Conservation (phyloP, 805 yeast species). For the Candida sphagnicola region DNA sequence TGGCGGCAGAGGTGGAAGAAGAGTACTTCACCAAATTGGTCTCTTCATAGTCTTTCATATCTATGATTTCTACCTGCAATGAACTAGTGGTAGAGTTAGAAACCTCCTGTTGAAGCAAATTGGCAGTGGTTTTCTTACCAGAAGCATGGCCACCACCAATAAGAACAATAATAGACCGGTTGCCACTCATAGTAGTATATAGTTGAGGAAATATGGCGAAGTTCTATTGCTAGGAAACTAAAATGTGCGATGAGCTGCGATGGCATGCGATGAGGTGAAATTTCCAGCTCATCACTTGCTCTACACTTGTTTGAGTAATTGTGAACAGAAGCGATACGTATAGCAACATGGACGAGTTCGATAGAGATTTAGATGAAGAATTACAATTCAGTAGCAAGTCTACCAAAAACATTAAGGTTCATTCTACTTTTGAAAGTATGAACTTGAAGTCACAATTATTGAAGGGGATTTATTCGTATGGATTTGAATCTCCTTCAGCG, state of each 20-base stretch:
- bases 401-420: constrained; percentile 54
- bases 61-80: constrained; percentile 31
- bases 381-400: constrained; percentile 39
- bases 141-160: constrained; percentile 64
- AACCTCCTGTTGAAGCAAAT: constrained; percentile 29
- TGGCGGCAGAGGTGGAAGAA: constrained; percentile 23
- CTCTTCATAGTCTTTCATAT: constrained; percentile 40
- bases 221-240: too few relatives aligned
- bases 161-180: constrained; percentile 33
- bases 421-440: constrained; percentile 44
- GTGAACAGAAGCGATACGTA: neutral
- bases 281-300: neutral
- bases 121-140: constrained; percentile 44
- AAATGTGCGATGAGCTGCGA: neutral
- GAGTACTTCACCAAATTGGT: constrained; percentile 19
- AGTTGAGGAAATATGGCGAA: too few relatives aligned
- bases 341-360: constrained; percentile 44
- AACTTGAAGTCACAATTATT: constrained; percentile 34
- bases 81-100: constrained; percentile 3
- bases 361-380: constrained; percentile 55
- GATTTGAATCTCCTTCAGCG: constrained; percentile 95
- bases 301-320: too few relatives aligned
- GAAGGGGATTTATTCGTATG: constrained; percentile 74
- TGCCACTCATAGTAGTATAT: constrained; percentile 3
- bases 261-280: neutral